Percentiles rank a stretch among this genome's conserved stretches.
phyloP scores from a whole-genome alignment of 108 stramenopile genomes.

The Mayamaea pseudoterrestris region DNA sequence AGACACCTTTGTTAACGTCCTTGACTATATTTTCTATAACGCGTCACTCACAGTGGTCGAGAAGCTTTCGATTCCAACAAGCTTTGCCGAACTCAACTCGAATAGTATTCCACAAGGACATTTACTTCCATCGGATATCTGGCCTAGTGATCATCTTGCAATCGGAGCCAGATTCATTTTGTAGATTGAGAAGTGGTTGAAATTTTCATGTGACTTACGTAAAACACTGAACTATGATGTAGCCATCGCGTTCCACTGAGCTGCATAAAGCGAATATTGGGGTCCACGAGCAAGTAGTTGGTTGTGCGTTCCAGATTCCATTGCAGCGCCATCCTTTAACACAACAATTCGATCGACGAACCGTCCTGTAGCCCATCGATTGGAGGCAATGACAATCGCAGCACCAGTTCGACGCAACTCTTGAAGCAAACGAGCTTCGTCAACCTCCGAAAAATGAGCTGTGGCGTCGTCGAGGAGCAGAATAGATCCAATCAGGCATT shows the following conservation, averaged over 20 bases:
- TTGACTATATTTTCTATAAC: slow-evolving; percentile 72
- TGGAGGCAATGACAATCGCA: slow-evolving; percentile 60
- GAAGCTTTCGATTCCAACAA: slow-evolving; percentile 44
- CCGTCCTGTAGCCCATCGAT: slow-evolving; percentile 72
- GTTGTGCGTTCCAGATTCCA: slow-evolving; percentile 73
- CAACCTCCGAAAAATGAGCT: slow-evolving; percentile 50
- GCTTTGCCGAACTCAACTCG: slow-evolving; percentile 31
- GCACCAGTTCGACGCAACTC: slow-evolving; percentile 64
- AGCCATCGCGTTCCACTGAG: slow-evolving; percentile 79
- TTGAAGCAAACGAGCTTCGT: slow-evolving; percentile 51
- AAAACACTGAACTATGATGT: too few species aligned
- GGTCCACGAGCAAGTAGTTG: slow-evolving; percentile 69
- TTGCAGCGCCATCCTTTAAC: slow-evolving; percentile 56
- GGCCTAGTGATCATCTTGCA: slow-evolving; percentile 82
- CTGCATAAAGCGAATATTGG: slow-evolving; percentile 70
- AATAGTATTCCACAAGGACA: slow-evolving; percentile 36
- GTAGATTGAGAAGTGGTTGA: too few species aligned
- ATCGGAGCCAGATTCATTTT: slow-evolving; percentile 51
- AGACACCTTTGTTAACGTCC: slow-evolving; percentile 52
- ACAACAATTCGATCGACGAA: slow-evolving; percentile 73
- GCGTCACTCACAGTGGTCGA: slow-evolving; percentile 23
- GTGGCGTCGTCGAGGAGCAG: slow-evolving; percentile 74
- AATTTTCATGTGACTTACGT: too few species aligned
- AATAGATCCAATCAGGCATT: slow-evolving; percentile 65
- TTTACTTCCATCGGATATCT: slow-evolving; percentile 58